Conservation (phyloP, 805 yeast species). For the Hanseniaspora thailandica region DNA sequence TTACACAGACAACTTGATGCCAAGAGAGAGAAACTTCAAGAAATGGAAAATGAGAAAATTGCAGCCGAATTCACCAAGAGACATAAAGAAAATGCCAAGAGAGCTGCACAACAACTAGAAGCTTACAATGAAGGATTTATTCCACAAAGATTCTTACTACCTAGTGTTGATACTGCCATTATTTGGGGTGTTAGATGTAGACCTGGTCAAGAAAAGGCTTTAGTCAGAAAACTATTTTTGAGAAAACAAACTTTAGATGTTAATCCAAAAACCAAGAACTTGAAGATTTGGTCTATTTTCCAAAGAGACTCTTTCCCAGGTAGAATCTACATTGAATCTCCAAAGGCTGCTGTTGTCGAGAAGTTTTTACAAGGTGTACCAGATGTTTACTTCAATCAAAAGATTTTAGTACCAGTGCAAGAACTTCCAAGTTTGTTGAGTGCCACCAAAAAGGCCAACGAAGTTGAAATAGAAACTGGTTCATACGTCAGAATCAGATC, state of each 20-base stretch:
- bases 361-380: conserved; percentile 82
- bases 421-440: conserved; percentile 88
- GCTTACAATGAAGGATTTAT: conserved; percentile 74
- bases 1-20: conserved; percentile 85
- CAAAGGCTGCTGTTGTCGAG: conserved; percentile 82
- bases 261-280: conserved; percentile 51
- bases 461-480: conserved; percentile 81
- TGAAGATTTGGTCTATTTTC: conserved; percentile 78
- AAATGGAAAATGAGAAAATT: conserved; percentile 85
- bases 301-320: conserved; percentile 91
- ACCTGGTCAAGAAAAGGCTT: conserved; percentile 83
- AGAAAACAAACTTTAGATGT: conserved; percentile 69
- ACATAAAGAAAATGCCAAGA: conserved; percentile 53
- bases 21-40: conserved; percentile 72
- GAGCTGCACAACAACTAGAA: conserved; percentile 60
- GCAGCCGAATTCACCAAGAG: conserved; percentile 87
- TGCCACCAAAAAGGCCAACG: conserved; percentile 68
- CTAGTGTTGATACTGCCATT: conserved; percentile 91
- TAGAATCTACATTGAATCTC: conserved; percentile 87
- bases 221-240: conserved; percentile 72
- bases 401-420: conserved; percentile 83
- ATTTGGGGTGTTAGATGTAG: conserved; percentile 93
- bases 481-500: conserved; percentile 81
- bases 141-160: conserved; percentile 84
- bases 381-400: conserved; percentile 62